Evolutionary conservation across 2,329 filamentous ascomycete species (phyloP).

Genomic region (Xylariales sp.): DNA sequence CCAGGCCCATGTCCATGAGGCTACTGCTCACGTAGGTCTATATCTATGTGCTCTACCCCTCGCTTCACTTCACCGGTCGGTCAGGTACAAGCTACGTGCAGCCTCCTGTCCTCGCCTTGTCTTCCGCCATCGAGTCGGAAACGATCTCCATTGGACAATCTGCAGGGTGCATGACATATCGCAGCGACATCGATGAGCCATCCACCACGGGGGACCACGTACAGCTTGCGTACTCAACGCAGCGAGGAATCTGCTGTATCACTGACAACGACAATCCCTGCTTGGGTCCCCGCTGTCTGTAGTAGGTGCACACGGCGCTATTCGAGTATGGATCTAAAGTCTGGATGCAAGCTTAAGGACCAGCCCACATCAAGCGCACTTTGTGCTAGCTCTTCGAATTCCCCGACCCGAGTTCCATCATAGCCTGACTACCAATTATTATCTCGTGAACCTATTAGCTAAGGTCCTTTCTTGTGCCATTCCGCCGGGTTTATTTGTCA

Average conservation of each 20-base stretch:
- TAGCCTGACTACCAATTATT: slow-evolving; percentile 6
- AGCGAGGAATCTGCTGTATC: not conserved
- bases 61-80: slow-evolving; percentile 1
- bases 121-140: slow-evolving; percentile 13
- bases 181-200: slow-evolving; percentile 3
- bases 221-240: not conserved
- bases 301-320: slow-evolving; percentile 2
- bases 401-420: slow-evolving; percentile 8
- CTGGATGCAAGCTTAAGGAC: no score
- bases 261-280: not conserved
- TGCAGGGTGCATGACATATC: slow-evolving; percentile 23
- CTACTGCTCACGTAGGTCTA: no score
- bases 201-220: not conserved
- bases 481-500: not conserved
- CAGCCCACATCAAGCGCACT: slow-evolving; percentile 7
- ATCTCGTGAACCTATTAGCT: slow-evolving; percentile 7
- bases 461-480: not conserved
- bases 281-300: not conserved
- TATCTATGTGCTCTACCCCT: slow-evolving; percentile 2
- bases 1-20: slow-evolving; percentile 1
- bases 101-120: slow-evolving; percentile 3
- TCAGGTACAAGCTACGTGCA: slow-evolving; percentile 3
- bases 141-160: slow-evolving; percentile 20
- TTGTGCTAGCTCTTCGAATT: slow-evolving; percentile 8
- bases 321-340: slow-evolving; percentile 2